Percentiles rank a stretch among this genome's conserved stretches.
phyloP scores from a whole-genome alignment of 176 grass and related monocot genomes.

The Paspalum vaginatum region DNA sequence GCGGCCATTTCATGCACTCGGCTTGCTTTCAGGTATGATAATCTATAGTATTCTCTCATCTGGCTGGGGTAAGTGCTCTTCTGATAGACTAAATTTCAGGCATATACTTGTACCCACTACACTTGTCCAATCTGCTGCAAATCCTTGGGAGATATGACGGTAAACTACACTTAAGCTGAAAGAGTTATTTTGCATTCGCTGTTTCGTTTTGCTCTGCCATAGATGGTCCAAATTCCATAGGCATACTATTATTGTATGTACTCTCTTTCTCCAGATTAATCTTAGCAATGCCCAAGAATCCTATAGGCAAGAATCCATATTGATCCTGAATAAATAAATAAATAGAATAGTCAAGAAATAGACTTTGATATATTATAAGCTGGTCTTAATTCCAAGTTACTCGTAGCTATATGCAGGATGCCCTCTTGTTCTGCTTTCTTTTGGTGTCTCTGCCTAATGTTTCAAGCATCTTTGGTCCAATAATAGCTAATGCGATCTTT shows the following conservation, averaged over 20 bases:
- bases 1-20: conserved; percentile 96
- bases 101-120: conserved; percentile 89
- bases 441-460: neutral
- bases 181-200: conserved; percentile 5
- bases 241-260: neutral
- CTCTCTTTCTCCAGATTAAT: neutral
- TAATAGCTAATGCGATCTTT: conserved; percentile 16
- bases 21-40: conserved; percentile 82
- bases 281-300: neutral
- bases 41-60: neutral
- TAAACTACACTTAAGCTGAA: conserved; percentile 34
- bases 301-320: neutral
- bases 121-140: conserved; percentile 88
- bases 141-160: conserved; percentile 91
- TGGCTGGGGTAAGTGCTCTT: neutral
- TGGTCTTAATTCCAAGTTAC: neutral
- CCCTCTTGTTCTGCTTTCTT: neutral
- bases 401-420: neutral
- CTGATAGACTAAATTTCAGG: conserved; percentile 48
- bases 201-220: conserved; percentile 1
- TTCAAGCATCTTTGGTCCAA: neutral
- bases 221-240: no score
- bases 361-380: neutral
- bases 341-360: neutral
- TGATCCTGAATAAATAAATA: neutral